phyloP scores from a whole-genome alignment of 1,139 yeast genomes.

The Nadsonia commutata region DNA sequence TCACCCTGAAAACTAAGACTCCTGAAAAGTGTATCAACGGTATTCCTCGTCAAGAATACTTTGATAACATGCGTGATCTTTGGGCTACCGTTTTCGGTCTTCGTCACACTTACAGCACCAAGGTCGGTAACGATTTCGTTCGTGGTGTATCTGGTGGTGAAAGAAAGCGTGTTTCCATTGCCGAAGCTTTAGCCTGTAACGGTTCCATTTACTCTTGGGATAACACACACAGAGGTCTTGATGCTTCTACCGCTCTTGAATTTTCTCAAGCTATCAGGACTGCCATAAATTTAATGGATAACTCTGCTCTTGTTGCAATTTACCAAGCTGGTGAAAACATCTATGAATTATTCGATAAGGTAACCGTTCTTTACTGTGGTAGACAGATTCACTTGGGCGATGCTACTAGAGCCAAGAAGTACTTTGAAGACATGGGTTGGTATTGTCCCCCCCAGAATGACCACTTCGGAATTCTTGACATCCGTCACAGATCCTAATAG shows the following conservation, averaged over 20 bases:
- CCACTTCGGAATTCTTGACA: constrained; percentile 51
- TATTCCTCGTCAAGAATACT: constrained; percentile 34
- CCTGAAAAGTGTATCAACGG: constrained; percentile 39
- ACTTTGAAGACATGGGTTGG: constrained; percentile 48
- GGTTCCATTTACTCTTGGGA: constrained; percentile 56
- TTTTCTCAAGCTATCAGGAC: constrained; percentile 50
- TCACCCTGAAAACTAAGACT: constrained; percentile 47
- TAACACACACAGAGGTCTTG: constrained; percentile 68
- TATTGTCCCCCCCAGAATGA: constrained; percentile 45
- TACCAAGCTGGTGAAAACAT: constrained; percentile 61
- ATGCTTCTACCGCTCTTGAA: constrained; percentile 60
- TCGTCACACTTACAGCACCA: constrained; percentile 38
- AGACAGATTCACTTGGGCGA: constrained; percentile 48
- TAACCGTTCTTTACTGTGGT: constrained; percentile 45
- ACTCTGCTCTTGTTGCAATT: constrained; percentile 41
- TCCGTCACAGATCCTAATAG: constrained; percentile 45
- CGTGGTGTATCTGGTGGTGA: constrained; percentile 57
- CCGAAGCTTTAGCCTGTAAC: constrained; percentile 45
- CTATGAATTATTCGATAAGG: constrained; percentile 48
- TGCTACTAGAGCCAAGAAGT: constrained; percentile 34
- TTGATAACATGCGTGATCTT: constrained; percentile 33
- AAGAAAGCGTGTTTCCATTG: constrained; percentile 47
- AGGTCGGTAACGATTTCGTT: constrained; percentile 46
- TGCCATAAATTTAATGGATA: constrained; percentile 38
- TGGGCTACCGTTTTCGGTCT: constrained; percentile 46